A percentile compares a stretch with the other conserved stretches of the same genome.
Conservation (phyloP, 208 protist species). For the Leishmania mexicana region DNA sequence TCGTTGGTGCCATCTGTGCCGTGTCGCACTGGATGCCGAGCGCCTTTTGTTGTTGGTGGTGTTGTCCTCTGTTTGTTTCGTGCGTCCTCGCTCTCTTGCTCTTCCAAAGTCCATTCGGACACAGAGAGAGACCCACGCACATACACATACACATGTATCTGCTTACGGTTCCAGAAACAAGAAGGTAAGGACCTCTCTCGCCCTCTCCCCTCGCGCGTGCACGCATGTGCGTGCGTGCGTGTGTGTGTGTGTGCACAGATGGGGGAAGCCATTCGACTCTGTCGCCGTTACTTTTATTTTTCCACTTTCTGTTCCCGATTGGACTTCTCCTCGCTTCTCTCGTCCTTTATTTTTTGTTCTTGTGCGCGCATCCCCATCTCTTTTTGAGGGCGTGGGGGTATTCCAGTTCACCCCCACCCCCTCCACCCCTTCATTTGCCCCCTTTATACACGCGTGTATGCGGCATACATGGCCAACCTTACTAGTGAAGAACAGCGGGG, state of each 20-base stretch:
- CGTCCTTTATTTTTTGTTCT: not conserved
- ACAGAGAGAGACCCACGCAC: too few relatives aligned
- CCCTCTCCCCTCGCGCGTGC: not conserved
- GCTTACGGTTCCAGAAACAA: not conserved
- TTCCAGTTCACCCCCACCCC: too few relatives aligned
- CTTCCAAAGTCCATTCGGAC: too few relatives aligned
- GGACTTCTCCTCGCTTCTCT: not conserved
- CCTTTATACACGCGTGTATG: not conserved
- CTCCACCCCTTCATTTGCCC: not conserved
- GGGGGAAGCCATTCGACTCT: not conserved
- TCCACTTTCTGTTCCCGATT: not conserved
- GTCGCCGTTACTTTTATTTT: not conserved
- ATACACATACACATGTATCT: not conserved
- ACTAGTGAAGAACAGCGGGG: not conserved
- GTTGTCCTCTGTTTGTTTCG: not conserved
- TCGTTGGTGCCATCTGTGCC: not conserved
- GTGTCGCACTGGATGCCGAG: not conserved
- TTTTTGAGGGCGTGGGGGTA: not conserved
- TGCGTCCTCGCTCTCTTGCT: not conserved
- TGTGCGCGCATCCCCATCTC: not conserved
- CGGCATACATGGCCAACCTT: not conserved
- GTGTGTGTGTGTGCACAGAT: not conserved
- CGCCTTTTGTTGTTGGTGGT: not conserved
- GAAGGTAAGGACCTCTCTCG: not conserved
- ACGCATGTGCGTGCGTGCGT: slow-evolving; percentile 6